Base-by-base conservation (phyloP, 345 rosid genomes). In the Erodium maritimum region DNA sequence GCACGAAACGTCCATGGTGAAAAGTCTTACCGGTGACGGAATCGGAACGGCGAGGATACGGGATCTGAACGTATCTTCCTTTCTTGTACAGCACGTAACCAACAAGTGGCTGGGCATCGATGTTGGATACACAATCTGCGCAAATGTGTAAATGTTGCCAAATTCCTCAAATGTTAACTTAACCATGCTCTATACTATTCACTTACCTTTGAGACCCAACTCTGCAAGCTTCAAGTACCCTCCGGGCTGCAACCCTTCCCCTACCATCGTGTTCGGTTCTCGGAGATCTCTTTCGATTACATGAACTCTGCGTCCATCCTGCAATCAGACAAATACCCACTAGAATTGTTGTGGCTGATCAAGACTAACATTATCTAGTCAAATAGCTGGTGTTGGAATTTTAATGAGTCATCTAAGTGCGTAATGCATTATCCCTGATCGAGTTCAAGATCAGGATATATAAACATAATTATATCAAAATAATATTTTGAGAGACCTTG, bases 241-340 rank as follows among this genome's bases (percentile, higher is more conserved):
- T 20, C 82, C 87, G 7, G 84, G 90, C 60, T 79, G 90, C 6
- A 84, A 73, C 56, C 77, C 68, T 57, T 84, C 90, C 52, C 90
- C 90, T 0, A 77, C 81, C n/a, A 84, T 77, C 60, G 80, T 71
- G 17, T 84, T 77, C 53, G 73, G 90, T 52, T 81, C 70, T 0
- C 75, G 51, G 60, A 81, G 67, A 63, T 81, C 84, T 68, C 90
- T 79, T 71, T 84, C 87, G 9, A 84, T 77, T 12, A 81, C 82
- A 17, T 45, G 78, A 23, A 84, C 85, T 51, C 74, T 34, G 0
- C 87, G 62, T 57, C 85, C 90, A 23, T 81, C 83, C 87, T 84
- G 71, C 46, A 34, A 56, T 50, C 46, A 52, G 0, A 56, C 56
- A 56, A 17, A n/a, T n/a, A n/a, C n/a, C n/a, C n/a, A n/a, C n/a